phyloP scores from a whole-genome alignment of 2,329 filamentous ascomycete genomes.

The Beauveria bassiana region DNA sequence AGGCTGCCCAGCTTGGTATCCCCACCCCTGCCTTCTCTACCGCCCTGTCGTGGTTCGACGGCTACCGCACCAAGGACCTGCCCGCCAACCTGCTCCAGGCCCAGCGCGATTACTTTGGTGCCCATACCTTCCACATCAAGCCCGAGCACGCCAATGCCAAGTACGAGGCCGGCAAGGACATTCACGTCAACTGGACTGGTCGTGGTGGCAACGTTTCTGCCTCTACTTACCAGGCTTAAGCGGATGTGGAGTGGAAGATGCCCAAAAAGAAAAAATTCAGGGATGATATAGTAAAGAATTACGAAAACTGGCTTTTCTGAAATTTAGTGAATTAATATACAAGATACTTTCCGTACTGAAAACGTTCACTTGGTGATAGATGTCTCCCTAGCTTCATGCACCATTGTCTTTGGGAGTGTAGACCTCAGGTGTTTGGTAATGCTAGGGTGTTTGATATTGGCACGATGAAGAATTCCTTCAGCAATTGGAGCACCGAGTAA shows the following conservation, averaged over 20 bases:
- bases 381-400: slow-evolving; percentile 51
- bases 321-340: slow-evolving; percentile 5
- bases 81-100: slow-evolving; percentile 98
- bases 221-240: slow-evolving; percentile 93
- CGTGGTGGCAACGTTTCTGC: slow-evolving; percentile 95
- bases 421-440: slow-evolving; percentile 51
- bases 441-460: slow-evolving; percentile 43
- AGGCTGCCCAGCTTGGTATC: slow-evolving; percentile 89
- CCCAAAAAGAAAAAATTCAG: neutral
- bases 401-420: slow-evolving; percentile 33
- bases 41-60: slow-evolving; percentile 96
- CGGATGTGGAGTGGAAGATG: neutral
- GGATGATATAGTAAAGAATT: slow-evolving; percentile 1
- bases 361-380: slow-evolving; percentile 13
- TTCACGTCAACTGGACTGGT: slow-evolving; percentile 99
- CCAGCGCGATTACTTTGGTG: slow-evolving; percentile 99
- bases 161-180: slow-evolving; percentile 79
- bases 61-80: slow-evolving; percentile 93
- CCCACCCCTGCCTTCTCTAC: slow-evolving; percentile 95
- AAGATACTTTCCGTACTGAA: neutral
- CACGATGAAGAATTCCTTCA: slow-evolving; percentile 50
- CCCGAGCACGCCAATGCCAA: slow-evolving; percentile 67
- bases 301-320: slow-evolving; percentile 7
- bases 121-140: slow-evolving; percentile 85
- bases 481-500: slow-evolving; percentile 41